A percentile compares a stretch with the other conserved stretches of the same genome.
Conservation (phyloP, 2,329 filamentous ascomycete species). For the Penicillium italicum region DNA sequence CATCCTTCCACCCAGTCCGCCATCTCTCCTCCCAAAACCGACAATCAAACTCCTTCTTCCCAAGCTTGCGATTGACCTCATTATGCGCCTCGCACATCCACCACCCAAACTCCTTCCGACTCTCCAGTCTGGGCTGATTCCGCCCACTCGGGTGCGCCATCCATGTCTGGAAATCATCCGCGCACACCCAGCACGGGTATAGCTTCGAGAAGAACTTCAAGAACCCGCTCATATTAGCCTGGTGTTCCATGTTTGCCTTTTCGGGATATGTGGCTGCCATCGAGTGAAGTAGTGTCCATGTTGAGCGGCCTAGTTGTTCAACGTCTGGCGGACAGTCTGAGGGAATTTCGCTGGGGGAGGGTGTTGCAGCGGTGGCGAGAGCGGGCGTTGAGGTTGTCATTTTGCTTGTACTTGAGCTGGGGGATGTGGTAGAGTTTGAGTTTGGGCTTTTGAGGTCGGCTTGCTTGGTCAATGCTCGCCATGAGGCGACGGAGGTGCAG, state of each 20-base stretch:
- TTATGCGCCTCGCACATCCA: conserved; percentile 53
- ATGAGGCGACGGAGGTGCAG: conserved; percentile 48
- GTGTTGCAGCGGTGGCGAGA: conserved; percentile 32
- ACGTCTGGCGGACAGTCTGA: conserved; percentile 86
- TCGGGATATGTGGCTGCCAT: conserved; percentile 84
- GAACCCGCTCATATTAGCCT: conserved; percentile 74
- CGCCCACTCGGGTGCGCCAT: conserved; percentile 57
- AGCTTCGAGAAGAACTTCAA: conserved; percentile 75
- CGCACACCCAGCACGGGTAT: conserved; percentile 95
- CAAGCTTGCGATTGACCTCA: conserved; percentile 65
- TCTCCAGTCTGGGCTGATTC: conserved; percentile 61
- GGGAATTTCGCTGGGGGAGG: conserved; percentile 36
- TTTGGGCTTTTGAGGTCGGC: conserved; percentile 26
- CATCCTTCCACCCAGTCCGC: conserved; percentile 78
- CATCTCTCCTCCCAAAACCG: conserved; percentile 87
- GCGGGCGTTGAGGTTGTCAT: conserved; percentile 35
- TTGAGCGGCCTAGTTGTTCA: conserved; percentile 76
- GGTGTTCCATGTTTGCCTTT: conserved; percentile 63
- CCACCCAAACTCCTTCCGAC: conserved; percentile 46
- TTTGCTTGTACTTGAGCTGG: conserved; percentile 20
- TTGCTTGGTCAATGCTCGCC: conserved; percentile 45
- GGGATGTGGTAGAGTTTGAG: conserved; percentile 1
- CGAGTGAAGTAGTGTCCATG: conserved; percentile 91
- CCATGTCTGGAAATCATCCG: conserved; percentile 83
- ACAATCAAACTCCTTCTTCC: conserved; percentile 90